These are phyloP conservation scores for Bipolaris zeicola DNA, from an alignment of 2,329 filamentous ascomycete species.

Conservation along the genomic window DNA sequence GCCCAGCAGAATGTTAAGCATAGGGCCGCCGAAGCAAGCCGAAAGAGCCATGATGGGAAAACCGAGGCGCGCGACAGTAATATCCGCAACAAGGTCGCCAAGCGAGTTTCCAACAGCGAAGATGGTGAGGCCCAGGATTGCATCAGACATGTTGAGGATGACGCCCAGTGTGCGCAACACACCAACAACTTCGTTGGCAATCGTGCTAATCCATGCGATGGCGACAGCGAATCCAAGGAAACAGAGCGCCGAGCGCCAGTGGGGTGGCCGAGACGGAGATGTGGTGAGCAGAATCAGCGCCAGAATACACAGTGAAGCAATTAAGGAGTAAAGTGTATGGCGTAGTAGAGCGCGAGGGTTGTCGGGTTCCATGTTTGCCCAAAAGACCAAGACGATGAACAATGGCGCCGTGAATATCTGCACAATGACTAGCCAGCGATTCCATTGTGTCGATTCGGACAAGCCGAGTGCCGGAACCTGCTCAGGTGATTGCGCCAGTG, in stretches of 20 bases:
- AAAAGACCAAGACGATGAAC: slow-evolving; percentile 78
- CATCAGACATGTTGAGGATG: slow-evolving; percentile 90
- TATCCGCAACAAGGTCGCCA: slow-evolving; percentile 90
- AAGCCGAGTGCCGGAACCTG: slow-evolving; percentile 29
- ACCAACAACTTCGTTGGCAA: slow-evolving; percentile 93
- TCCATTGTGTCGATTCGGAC: slow-evolving; percentile 68
- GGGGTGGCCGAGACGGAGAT: slow-evolving; percentile 67
- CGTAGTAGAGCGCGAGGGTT: slow-evolving; percentile 65
- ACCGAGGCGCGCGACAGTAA: slow-evolving; percentile 89
- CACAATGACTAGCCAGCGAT: slow-evolving; percentile 83
- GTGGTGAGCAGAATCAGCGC: slow-evolving; percentile 71
- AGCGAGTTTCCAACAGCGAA: slow-evolving; percentile 97
- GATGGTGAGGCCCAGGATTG: slow-evolving; percentile 90
- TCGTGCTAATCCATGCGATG: slow-evolving; percentile 95
- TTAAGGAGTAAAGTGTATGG: slow-evolving; percentile 50
- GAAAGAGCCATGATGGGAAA: slow-evolving; percentile 96
- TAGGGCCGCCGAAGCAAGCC: slow-evolving; percentile 96
- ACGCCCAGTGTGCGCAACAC: slow-evolving; percentile 92
- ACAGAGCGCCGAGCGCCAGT: slow-evolving; percentile 78
- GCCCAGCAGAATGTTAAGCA: slow-evolving; percentile 95
- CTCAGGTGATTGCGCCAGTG: slow-evolving; percentile 45
- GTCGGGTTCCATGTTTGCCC: slow-evolving; percentile 69
- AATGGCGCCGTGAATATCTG: slow-evolving; percentile 87
- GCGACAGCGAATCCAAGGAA: slow-evolving; percentile 89
- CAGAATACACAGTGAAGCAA: slow-evolving; percentile 69